Evolutionary conservation across 805 yeast genomes (phyloP).

Genomic region (Hanseniaspora nectarophila): DNA sequence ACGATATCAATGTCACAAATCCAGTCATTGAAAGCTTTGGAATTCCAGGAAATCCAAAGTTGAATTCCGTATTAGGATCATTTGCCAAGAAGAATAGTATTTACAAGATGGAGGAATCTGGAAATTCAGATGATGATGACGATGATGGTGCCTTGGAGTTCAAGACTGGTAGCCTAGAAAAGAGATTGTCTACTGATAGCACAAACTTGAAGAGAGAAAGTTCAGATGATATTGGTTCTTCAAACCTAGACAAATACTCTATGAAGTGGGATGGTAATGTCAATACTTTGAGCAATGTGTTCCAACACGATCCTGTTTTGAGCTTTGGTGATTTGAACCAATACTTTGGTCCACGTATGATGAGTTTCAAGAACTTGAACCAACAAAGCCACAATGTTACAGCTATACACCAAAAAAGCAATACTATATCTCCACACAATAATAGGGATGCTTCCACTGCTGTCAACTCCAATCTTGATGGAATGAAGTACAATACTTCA

Average conservation of each 20-base stretch:
- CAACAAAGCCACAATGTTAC: background rate
- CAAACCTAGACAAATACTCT: constrained; percentile 1
- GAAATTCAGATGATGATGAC: background rate
- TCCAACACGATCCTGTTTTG: constrained; percentile 27
- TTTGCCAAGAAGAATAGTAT: constrained; percentile 14
- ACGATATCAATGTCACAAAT: background rate
- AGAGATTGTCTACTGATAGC: background rate
- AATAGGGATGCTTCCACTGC: background rate
- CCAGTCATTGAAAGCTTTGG: constrained; percentile 4
- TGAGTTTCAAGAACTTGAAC: background rate
- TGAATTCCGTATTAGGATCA: background rate
- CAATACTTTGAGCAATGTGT: constrained; percentile 24
- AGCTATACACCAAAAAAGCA: background rate
- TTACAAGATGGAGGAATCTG: constrained; percentile 8
- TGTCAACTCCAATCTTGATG: background rate
- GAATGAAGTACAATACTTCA: background rate
- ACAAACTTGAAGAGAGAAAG: background rate
- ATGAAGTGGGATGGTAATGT: constrained; percentile 13
- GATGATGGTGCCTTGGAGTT: constrained; percentile 7
- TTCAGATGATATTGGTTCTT: constrained; percentile 14
- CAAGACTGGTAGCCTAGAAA: background rate
- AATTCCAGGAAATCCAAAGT: constrained; percentile 15
- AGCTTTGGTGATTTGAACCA: constrained; percentile 23
- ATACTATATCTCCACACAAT: background rate
- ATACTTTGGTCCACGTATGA: constrained; percentile 14